These are phyloP conservation scores for Clohesyomyces aquaticus DNA, from an alignment of 495 filamentous ascomycete species.

Conservation along the genomic window DNA sequence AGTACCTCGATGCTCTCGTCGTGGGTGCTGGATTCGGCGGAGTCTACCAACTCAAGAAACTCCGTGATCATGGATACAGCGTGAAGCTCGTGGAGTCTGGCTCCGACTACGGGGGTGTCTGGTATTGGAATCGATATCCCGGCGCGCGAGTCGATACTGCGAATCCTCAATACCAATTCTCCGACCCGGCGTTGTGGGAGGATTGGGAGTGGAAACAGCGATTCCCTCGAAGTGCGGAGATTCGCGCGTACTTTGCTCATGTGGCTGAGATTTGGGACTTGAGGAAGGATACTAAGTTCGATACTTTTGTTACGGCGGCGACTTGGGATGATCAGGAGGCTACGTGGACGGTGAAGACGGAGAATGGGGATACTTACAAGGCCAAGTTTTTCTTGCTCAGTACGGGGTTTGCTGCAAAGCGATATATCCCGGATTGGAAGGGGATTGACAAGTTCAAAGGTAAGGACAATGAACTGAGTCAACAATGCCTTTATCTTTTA, in stretches of 20 bases:
- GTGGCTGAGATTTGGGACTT: conserved; percentile 15
- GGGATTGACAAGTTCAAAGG: conserved; percentile 24
- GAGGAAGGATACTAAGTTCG: conserved; percentile 24
- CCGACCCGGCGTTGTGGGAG: conserved; percentile 8
- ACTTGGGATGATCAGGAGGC: conserved; percentile 8
- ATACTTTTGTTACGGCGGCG: conserved; percentile 2
- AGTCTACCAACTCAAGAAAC: conserved; percentile 48
- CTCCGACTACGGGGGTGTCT: conserved; percentile 55
- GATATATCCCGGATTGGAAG: conserved; percentile 19
- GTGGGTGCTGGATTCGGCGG: conserved; percentile 52
- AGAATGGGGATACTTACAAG: not conserved
- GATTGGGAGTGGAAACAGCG: conserved; percentile 20
- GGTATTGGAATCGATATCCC: conserved; percentile 60
- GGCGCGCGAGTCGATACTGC: conserved; percentile 41
- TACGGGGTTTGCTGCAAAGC: conserved; percentile 27
- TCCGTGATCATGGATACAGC: conserved; percentile 49
- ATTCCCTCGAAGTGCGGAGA: conserved; percentile 16
- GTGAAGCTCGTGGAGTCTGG: conserved; percentile 56
- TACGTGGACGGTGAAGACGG: conserved; percentile 8
- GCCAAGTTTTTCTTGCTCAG: conserved; percentile 10
- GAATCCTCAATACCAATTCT: conserved; percentile 20
- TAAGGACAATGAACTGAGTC: not conserved
- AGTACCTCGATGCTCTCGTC: conserved; percentile 38
- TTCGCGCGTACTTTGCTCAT: conserved; percentile 23
- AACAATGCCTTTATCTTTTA: not conserved